phyloP scores from a whole-genome alignment of 495 filamentous ascomycete species.

The Rhypophila decipiens region DNA sequence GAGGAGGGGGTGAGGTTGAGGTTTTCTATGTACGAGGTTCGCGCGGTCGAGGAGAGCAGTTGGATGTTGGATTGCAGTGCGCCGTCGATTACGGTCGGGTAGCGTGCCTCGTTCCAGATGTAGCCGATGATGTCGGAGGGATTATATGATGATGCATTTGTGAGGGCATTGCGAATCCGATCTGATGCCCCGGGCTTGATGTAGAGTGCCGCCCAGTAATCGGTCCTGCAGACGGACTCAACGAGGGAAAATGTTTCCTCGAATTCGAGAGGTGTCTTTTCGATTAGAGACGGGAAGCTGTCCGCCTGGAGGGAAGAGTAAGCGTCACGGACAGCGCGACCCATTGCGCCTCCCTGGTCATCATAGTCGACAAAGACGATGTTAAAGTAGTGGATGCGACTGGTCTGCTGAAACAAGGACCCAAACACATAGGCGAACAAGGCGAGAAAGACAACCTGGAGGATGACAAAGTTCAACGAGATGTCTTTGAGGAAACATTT shows the following conservation, averaged over 20 bases:
- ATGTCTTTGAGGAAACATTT: conserved; percentile 1
- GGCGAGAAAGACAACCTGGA: conserved; percentile 37
- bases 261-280: conserved; percentile 22
- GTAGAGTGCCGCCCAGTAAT: conserved; percentile 45
- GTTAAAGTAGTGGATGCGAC: conserved; percentile 35
- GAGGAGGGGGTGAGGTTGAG: conserved; percentile 24
- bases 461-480: conserved; percentile 22
- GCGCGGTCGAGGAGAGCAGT: conserved; percentile 29
- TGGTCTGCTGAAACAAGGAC: conserved; percentile 33
- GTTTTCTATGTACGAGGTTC: conserved; percentile 26
- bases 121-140: conserved; percentile 30
- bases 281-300: conserved; percentile 35
- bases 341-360: conserved; percentile 32
- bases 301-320: conserved; percentile 32
- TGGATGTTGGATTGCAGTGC: conserved; percentile 22
- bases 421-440: conserved; percentile 44
- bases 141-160: conserved; percentile 34
- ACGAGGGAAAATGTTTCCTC: conserved; percentile 18
- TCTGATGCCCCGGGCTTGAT: conserved; percentile 30
- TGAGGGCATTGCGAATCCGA: conserved; percentile 29
- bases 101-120: conserved; percentile 49
- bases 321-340: conserved; percentile 32
- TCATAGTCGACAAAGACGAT: conserved; percentile 49
- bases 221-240: conserved; percentile 34
- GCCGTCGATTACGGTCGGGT: conserved; percentile 37